Conservation (phyloP, 768 basidiomycete genomes). For the Tricholomella constricta region DNA sequence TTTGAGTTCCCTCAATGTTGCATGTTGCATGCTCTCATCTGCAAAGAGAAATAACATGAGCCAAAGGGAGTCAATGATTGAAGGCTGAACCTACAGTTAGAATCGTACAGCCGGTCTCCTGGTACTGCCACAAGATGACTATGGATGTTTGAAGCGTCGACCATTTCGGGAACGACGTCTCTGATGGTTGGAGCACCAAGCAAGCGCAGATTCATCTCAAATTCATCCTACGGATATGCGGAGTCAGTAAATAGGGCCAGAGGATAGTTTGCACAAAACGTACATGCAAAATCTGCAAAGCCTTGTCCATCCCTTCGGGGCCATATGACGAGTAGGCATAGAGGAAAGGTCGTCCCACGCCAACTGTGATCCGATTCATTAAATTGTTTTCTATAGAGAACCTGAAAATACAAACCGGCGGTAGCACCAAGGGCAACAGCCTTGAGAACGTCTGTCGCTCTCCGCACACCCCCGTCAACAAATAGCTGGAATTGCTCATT, state of each 20-base stretch:
- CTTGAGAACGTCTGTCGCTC: conserved; percentile 89
- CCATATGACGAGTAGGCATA: conserved; percentile 93
- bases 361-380: conserved; percentile 48
- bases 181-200: conserved; percentile 80
- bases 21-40: conserved; percentile 42
- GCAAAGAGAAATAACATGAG: background rate
- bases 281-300: conserved; percentile 77
- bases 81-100: conserved; percentile 66
- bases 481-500: conserved; percentile 83
- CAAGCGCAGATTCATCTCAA: conserved; percentile 97
- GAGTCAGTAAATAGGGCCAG: background rate
- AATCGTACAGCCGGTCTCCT: conserved; percentile 70
- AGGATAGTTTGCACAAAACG: conserved; percentile 17
- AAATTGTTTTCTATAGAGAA: conserved; percentile 30
- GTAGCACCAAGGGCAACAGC: conserved; percentile 89
- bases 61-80: background rate
- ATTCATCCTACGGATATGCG: conserved; percentile 70
- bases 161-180: conserved; percentile 87
- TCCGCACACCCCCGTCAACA: conserved; percentile 92
- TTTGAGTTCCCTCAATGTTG: conserved; percentile 24
- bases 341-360: conserved; percentile 83
- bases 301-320: conserved; percentile 80
- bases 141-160: conserved; percentile 74
- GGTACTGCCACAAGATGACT: conserved; percentile 71
- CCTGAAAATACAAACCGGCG: conserved; percentile 60